These are phyloP conservation scores for Phoma sp. DNA, from an alignment of 2,329 filamentous ascomycete species.

Conservation along the genomic window DNA sequence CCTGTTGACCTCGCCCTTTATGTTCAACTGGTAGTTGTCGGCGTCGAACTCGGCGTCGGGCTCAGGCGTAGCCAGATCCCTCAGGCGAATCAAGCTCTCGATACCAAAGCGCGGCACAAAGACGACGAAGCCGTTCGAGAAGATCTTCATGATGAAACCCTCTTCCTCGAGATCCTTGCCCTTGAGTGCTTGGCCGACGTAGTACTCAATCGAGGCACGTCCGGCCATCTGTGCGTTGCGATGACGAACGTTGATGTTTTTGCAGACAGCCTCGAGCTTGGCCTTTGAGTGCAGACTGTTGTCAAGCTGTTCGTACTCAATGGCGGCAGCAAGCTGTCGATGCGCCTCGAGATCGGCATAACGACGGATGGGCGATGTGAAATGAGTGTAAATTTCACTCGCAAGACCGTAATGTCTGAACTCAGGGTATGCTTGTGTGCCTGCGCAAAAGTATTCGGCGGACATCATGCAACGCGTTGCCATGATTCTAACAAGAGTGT, in stretches of 20 bases:
- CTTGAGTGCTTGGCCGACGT: constrained; percentile 94
- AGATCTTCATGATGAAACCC: constrained; percentile 95
- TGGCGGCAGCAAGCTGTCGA: constrained; percentile 91
- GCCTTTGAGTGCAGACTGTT: constrained; percentile 79
- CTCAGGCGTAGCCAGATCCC: constrained; percentile 78
- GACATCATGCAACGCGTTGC: constrained; percentile 99
- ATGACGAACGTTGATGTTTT: constrained; percentile 97
- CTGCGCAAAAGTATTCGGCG: constrained; percentile 96
- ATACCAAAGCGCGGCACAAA: constrained; percentile 96
- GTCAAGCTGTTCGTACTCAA: constrained; percentile 89
- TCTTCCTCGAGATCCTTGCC: constrained; percentile 79
- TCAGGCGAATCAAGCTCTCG: constrained; percentile 84
- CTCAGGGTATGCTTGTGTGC: constrained; percentile 89
- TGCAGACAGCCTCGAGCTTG: constrained; percentile 91
- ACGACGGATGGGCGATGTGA: constrained; percentile 94
- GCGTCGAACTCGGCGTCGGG: constrained; percentile 84
- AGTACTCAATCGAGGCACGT: constrained; percentile 93
- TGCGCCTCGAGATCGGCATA: constrained; percentile 97
- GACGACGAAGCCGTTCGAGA: constrained; percentile 96
- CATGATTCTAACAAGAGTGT: constrained; percentile 96
- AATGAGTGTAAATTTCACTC: constrained; percentile 97
- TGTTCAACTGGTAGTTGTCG: constrained; percentile 78
- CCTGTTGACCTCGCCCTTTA: constrained; percentile 62
- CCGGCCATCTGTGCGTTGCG: constrained; percentile 97
- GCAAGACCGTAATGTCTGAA: constrained; percentile 98